Evolutionary conservation across 2,329 filamentous ascomycete genomes (phyloP).

Genomic region (Penicillium sp.): DNA sequence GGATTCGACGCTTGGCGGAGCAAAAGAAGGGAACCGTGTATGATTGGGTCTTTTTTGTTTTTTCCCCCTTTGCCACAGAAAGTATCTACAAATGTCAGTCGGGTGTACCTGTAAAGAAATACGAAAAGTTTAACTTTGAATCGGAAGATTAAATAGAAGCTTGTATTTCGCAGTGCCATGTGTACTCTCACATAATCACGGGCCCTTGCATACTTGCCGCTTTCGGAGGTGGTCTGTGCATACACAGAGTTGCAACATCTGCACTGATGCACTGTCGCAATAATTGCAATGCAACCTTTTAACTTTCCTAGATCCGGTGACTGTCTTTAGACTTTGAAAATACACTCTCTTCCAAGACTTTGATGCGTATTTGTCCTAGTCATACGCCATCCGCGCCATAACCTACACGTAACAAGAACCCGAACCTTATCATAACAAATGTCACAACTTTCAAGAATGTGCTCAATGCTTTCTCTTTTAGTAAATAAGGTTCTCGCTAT

Average conservation of each 20-base stretch:
- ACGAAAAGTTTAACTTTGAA: not conserved
- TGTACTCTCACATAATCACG: not conserved
- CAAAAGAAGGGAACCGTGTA: constrained; percentile 1
- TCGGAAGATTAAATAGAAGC: not conserved
- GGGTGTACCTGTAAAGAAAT: not conserved
- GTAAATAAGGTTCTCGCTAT: not conserved
- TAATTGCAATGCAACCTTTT: too few species aligned
- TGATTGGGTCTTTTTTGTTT: not conserved
- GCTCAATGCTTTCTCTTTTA: not conserved
- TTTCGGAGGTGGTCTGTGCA: not conserved
- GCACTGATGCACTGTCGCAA: too few species aligned
- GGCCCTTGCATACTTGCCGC: not conserved
- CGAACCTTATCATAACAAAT: too few species aligned
- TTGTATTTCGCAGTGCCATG: not conserved
- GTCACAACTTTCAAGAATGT: not conserved
- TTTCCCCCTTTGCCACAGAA: not conserved
- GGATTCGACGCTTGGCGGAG: constrained; percentile 21
- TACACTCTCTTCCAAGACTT: too few species aligned
- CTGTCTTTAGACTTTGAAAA: too few species aligned
- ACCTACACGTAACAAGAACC: too few species aligned
- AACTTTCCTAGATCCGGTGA: too few species aligned
- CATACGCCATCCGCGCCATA: too few species aligned
- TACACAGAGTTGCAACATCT: not conserved
- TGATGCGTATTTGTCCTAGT: too few species aligned
- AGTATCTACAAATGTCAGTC: not conserved